Conservation (phyloP, 2,329 filamentous ascomycete genomes). For the Incumbomyces lentus region DNA sequence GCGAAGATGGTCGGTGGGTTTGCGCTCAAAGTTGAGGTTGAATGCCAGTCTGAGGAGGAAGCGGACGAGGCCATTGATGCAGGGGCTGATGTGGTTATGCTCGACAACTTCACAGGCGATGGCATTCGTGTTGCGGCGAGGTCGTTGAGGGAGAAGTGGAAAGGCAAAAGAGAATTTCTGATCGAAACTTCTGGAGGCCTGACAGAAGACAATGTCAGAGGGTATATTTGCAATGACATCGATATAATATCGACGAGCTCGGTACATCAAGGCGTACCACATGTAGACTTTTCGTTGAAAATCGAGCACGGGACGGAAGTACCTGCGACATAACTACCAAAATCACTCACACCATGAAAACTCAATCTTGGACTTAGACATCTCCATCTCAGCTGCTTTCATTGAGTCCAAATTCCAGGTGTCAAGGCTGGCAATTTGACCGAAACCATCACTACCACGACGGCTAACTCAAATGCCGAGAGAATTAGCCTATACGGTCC, state of each 20-base stretch:
- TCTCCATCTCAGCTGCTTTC: too few relatives aligned
- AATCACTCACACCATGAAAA: not conserved
- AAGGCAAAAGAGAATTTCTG: slow-evolving; percentile 56
- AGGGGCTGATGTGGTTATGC: slow-evolving; percentile 91
- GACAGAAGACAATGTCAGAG: slow-evolving; percentile 70
- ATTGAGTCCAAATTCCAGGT: too few relatives aligned
- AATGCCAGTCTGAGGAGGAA: slow-evolving; percentile 78
- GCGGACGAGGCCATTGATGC: slow-evolving; percentile 84
- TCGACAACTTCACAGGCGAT: slow-evolving; percentile 84
- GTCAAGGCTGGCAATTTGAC: too few relatives aligned
- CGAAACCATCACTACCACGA: too few relatives aligned
- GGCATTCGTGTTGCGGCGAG: slow-evolving; percentile 65
- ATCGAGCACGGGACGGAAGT: slow-evolving; percentile 55
- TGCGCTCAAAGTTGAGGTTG: slow-evolving; percentile 88
- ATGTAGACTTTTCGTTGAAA: slow-evolving; percentile 94
- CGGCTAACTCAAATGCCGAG: too few relatives aligned
- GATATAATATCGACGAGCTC: slow-evolving; percentile 94
- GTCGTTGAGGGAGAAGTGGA: slow-evolving; percentile 71
- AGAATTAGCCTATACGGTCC: too few relatives aligned
- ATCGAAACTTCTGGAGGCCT: slow-evolving; percentile 89
- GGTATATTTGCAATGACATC: slow-evolving; percentile 76
- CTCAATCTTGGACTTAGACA: too few relatives aligned
- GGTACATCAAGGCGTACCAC: slow-evolving; percentile 88
- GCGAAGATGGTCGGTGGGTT: slow-evolving; percentile 81
- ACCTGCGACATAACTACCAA: not conserved